These are phyloP conservation scores for Cenococcum geophilum DNA, from an alignment of 495 filamentous ascomycete genomes.

Conservation along the genomic window DNA sequence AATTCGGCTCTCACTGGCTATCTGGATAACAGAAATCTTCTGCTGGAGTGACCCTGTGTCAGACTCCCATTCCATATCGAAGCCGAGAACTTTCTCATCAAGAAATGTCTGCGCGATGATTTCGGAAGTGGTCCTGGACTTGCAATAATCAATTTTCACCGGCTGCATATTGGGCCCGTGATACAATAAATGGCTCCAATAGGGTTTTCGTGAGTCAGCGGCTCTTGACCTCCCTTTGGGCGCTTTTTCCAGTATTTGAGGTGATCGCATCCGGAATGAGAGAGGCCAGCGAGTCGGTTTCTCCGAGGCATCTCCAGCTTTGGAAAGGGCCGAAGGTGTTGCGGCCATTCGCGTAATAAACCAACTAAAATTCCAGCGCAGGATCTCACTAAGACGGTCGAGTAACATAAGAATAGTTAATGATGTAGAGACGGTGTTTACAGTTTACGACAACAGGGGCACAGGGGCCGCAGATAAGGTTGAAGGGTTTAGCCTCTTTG, in stretches of 20 bases:
- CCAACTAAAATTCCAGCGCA: not conserved
- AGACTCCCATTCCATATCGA: constrained; percentile 75
- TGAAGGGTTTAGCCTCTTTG: too few relatives aligned
- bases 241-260: not conserved
- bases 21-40: constrained; percentile 73
- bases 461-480: too few relatives aligned
- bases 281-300: not conserved
- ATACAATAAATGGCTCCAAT: constrained; percentile 64
- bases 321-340: not conserved
- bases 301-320: not conserved
- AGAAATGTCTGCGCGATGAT: constrained; percentile 33
- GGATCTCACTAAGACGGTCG: not conserved
- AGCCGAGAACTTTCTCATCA: constrained; percentile 25
- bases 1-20: constrained; percentile 73
- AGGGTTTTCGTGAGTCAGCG: not conserved
- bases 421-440: too few relatives aligned
- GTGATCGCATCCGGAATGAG: not conserved
- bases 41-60: constrained; percentile 37
- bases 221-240: not conserved
- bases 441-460: too few relatives aligned
- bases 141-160: constrained; percentile 72
- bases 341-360: not conserved
- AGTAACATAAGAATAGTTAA: too few relatives aligned
- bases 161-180: constrained; percentile 44
- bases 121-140: constrained; percentile 58